Percentiles rank a stretch among this genome's conserved stretches.
These are phyloP conservation scores for Cordyceps militaris DNA, from an alignment of 2,329 filamentous ascomycete genomes.

Conservation along the genomic window DNA sequence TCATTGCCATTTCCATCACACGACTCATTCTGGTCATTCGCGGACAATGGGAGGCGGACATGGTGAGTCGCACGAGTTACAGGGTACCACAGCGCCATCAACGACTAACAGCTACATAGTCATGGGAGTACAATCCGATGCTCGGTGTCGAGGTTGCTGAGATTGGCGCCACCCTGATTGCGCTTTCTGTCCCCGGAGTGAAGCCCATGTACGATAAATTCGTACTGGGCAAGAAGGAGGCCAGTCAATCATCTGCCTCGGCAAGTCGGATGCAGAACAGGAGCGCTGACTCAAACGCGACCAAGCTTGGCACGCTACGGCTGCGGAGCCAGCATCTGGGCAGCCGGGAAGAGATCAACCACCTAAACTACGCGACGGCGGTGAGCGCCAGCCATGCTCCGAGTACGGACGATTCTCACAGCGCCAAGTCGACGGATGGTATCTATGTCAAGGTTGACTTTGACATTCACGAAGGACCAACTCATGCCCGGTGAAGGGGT, in stretches of 20 bases:
- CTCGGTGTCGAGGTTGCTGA: constrained; percentile 43
- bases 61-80: constrained; percentile 9
- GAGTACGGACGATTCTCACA: constrained; percentile 19
- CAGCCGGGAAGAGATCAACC: constrained; percentile 20
- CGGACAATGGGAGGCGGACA: constrained; percentile 40
- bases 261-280: constrained; percentile 19
- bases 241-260: constrained; percentile 17
- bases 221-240: constrained; percentile 21
- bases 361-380: constrained; percentile 18
- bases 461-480: constrained; percentile 23
- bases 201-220: constrained; percentile 38
- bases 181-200: constrained; percentile 42
- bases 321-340: constrained; percentile 25
- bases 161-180: constrained; percentile 42
- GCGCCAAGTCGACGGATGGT: constrained; percentile 22
- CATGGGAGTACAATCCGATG: constrained; percentile 45
- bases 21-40: constrained; percentile 40
- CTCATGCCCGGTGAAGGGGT: not conserved
- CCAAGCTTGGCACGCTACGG: constrained; percentile 25
- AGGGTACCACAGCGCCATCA: not conserved
- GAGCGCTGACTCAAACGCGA: constrained; percentile 19
- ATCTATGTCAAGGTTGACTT: constrained; percentile 32
- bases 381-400: constrained; percentile 16
- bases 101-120: constrained; percentile 18
- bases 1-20: constrained; percentile 40